Percentiles rank a stretch among this genome's conserved stretches.
Conservation (phyloP, 345 rosid species). For the Garcia nutans region DNA sequence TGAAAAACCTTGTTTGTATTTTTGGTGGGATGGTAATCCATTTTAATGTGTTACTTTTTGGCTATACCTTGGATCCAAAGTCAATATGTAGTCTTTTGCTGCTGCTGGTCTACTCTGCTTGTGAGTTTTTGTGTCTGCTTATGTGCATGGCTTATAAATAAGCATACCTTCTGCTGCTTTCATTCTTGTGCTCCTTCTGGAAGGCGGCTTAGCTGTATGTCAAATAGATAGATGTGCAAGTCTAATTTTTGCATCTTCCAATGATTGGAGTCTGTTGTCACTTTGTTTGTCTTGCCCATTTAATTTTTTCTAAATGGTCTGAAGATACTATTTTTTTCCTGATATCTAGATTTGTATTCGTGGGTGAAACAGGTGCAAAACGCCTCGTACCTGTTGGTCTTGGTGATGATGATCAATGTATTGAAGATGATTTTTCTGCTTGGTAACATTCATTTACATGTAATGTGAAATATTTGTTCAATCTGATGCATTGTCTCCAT, state of each 20-base stretch:
- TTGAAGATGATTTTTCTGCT: constrained; percentile 83
- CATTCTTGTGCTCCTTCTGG: not conserved
- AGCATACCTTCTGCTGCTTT: not conserved
- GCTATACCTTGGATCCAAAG: too few species aligned
- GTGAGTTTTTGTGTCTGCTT: not conserved
- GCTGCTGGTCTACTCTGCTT: too few species aligned
- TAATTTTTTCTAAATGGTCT: not conserved
- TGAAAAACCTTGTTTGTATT: not conserved
- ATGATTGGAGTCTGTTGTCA: not conserved
- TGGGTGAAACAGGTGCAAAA: constrained; percentile 61
- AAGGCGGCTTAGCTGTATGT: not conserved
- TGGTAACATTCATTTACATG: constrained; percentile 18
- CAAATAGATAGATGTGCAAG: not conserved
- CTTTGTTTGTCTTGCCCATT: not conserved
- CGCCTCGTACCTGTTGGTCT: constrained; percentile 76
- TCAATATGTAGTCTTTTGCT: too few species aligned
- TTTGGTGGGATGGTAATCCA: not conserved
- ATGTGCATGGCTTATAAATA: not conserved
- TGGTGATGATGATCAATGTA: constrained; percentile 92
- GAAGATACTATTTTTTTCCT: not conserved
- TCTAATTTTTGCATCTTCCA: not conserved
- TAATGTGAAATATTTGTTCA: constrained; percentile 3
- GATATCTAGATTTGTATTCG: not conserved
- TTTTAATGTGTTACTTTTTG: too few species aligned
- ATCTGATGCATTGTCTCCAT: constrained; percentile 6